These are phyloP conservation scores for Xerocomus brunneocitrinus DNA, from an alignment of 768 basidiomycete genomes.

Conservation along the genomic window DNA sequence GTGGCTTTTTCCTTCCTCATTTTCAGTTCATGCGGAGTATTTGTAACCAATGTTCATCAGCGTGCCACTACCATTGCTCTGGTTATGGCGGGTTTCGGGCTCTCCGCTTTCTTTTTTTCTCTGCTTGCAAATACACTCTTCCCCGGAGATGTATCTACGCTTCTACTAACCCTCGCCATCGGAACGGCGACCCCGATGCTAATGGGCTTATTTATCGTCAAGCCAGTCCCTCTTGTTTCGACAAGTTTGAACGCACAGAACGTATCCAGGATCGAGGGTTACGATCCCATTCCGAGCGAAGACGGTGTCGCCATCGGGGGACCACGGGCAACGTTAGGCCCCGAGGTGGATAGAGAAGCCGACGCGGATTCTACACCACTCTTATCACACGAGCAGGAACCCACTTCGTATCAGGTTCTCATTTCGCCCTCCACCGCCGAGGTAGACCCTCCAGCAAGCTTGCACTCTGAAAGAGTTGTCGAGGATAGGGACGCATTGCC, in stretches of 20 bases:
- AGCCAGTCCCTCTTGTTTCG: slow-evolving; percentile 56
- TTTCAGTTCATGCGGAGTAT: neutral
- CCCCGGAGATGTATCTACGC: slow-evolving; percentile 72
- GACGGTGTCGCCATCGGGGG: slow-evolving; percentile 23
- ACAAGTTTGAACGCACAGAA: slow-evolving; percentile 15
- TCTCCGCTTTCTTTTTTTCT: slow-evolving; percentile 89
- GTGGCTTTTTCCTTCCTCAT: slow-evolving; percentile 24
- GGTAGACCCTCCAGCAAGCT: slow-evolving; percentile 13
- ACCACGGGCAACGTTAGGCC: slow-evolving; percentile 10
- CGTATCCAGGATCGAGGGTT: slow-evolving; percentile 10
- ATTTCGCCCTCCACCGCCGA: too few species aligned
- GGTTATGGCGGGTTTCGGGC: slow-evolving; percentile 85
- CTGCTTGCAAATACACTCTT: slow-evolving; percentile 66
- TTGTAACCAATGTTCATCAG: slow-evolving; percentile 31
- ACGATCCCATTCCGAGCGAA: slow-evolving; percentile 15
- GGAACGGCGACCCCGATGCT: slow-evolving; percentile 81
- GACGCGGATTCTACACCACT: slow-evolving; percentile 21
- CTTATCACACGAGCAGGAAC: slow-evolving; percentile 16
- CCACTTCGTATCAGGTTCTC: slow-evolving; percentile 15
- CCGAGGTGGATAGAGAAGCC: slow-evolving; percentile 9
- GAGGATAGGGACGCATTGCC: slow-evolving; percentile 30
- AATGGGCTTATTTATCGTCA: slow-evolving; percentile 68
- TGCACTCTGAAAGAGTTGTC: neutral
- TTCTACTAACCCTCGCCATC: slow-evolving; percentile 68
- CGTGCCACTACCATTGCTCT: slow-evolving; percentile 72